phyloP scores from a whole-genome alignment of 73 alveolate species.

The Tetrahymena thermophila region DNA sequence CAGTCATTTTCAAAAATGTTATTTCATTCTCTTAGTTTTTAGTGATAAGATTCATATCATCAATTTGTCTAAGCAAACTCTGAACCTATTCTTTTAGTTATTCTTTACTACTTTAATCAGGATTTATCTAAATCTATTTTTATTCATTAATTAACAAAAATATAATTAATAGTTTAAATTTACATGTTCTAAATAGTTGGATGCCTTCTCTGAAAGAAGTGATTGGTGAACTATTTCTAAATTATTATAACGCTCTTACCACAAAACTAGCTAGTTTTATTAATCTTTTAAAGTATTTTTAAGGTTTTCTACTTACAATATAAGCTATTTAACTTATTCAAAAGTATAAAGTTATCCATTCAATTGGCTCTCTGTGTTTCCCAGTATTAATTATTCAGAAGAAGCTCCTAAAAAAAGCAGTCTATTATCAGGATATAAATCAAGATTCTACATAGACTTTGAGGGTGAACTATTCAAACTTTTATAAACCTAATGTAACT shows the following conservation, averaged over 20 bases:
- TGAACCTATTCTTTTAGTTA: neutral
- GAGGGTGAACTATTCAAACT: neutral
- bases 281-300: neutral
- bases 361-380: neutral
- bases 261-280: neutral
- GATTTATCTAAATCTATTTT: neutral
- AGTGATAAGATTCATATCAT: neutral
- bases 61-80: neutral
- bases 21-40: neutral
- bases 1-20: neutral
- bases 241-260: neutral
- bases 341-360: neutral
- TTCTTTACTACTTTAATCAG: neutral
- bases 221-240: neutral
- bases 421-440: neutral
- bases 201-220: neutral
- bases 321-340: neutral
- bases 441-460: neutral
- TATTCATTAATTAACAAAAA: neutral
- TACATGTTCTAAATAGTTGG: neutral
- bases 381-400: neutral
- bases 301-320: neutral
- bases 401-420: neutral
- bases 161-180: neutral
- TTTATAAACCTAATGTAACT: neutral